Percentiles rank a stretch among this genome's conserved stretches.
Conservation (phyloP, 2,329 filamentous ascomycete genomes). For the Xylaria hypoxylon region DNA sequence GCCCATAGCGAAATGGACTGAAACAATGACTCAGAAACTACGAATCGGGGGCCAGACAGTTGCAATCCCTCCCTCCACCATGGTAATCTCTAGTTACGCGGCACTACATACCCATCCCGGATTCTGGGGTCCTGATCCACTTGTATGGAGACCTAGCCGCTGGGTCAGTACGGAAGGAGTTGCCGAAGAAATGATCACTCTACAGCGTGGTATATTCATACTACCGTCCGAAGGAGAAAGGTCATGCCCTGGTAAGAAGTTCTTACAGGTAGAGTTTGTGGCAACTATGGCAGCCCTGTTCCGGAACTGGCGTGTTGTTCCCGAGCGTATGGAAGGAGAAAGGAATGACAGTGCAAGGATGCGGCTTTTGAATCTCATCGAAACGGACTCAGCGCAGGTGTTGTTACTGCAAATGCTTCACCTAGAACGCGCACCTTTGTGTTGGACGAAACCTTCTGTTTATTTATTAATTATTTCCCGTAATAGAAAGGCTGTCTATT, state of each 20-base stretch:
- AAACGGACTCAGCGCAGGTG: constrained; percentile 25
- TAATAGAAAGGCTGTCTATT: too few relatives aligned
- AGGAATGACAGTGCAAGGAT: neutral
- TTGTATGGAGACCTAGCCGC: constrained; percentile 13
- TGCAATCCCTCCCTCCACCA: constrained; percentile 8
- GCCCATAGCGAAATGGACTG: constrained; percentile 19
- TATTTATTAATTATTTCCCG: neutral
- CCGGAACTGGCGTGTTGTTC: constrained; percentile 14
- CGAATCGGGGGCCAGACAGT: constrained; percentile 10
- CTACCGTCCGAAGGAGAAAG: constrained; percentile 49
- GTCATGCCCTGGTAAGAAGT: constrained; percentile 49
- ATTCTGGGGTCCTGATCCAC: constrained; percentile 20
- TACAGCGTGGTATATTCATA: constrained; percentile 38
- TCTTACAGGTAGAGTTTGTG: constrained; percentile 51
- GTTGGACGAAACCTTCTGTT: neutral
- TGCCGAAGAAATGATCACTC: constrained; percentile 38
- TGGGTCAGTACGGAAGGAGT: constrained; percentile 13
- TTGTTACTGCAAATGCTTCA: constrained; percentile 37
- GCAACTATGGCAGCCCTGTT: constrained; percentile 39
- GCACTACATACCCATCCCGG: constrained; percentile 21
- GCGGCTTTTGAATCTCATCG: constrained; percentile 1
- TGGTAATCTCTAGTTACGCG: constrained; percentile 15
- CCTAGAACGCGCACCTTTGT: constrained; percentile 27
- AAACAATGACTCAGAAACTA: neutral
- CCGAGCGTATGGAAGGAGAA: neutral